These are phyloP conservation scores for Rutstroemia sp. DNA, from an alignment of 2,329 filamentous ascomycete species.

Conservation along the genomic window DNA sequence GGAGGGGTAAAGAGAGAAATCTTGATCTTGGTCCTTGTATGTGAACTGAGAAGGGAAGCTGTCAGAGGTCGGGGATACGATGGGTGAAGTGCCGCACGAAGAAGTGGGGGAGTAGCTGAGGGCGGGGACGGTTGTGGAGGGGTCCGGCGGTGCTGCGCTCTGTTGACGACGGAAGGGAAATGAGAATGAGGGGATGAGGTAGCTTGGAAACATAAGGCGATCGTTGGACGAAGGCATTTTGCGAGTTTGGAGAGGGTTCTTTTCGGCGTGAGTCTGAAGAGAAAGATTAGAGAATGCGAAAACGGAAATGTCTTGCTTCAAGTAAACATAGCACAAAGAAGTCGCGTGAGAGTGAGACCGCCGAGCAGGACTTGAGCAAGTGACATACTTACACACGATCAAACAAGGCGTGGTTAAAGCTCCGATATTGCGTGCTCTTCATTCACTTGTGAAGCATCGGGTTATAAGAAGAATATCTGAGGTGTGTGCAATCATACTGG, in stretches of 20 bases:
- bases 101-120: slow-evolving; percentile 31
- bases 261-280: too few species aligned
- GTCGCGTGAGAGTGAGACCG: not conserved
- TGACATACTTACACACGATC: not conserved
- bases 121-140: slow-evolving; percentile 23
- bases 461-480: too few species aligned
- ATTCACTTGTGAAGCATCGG: not conserved
- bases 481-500: too few species aligned
- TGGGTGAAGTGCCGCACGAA: slow-evolving; percentile 25
- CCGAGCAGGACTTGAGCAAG: not conserved
- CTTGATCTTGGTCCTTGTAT: not conserved
- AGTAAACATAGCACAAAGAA: not conserved
- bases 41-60: not conserved
- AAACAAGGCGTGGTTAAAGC: too few species aligned
- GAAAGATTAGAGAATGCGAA: not conserved
- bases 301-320: not conserved
- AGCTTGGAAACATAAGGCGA: slow-evolving; percentile 38
- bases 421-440: not conserved
- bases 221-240: slow-evolving; percentile 1
- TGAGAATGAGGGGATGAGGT: slow-evolving; percentile 44
- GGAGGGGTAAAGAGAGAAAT: not conserved
- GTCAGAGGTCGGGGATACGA: not conserved
- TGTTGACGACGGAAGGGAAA: slow-evolving; percentile 37
- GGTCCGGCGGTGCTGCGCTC: slow-evolving; percentile 15
- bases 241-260: not conserved